Evolutionary conservation across 2,329 filamentous ascomycete genomes (phyloP).

Genomic region (Arthrobotrys entomopaga): DNA sequence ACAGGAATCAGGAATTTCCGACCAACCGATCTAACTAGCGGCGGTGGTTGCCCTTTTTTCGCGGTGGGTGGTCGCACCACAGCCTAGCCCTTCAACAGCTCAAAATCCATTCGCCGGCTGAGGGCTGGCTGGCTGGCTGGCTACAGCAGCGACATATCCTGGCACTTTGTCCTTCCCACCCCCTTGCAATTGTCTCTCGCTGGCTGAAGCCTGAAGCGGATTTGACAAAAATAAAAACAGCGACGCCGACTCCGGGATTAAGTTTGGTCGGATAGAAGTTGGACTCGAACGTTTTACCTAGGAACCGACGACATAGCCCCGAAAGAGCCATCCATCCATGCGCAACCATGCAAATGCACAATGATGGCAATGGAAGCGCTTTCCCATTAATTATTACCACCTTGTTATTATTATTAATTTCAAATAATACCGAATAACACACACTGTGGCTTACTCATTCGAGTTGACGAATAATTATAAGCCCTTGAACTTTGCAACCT

Average conservation of each 20-base stretch:
- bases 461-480: constrained; percentile 26
- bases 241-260: constrained; percentile 10
- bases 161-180: neutral
- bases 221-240: neutral
- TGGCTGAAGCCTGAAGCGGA: too few relatives aligned
- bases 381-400: constrained; percentile 22
- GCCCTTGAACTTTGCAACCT: neutral
- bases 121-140: too few relatives aligned
- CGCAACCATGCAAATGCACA: too few relatives aligned
- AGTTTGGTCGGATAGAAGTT: neutral
- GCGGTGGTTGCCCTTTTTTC: too few relatives aligned
- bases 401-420: constrained; percentile 21
- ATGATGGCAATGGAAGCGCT: constrained; percentile 35
- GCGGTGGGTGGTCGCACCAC: neutral
- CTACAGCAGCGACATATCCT: too few relatives aligned
- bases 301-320: constrained; percentile 39
- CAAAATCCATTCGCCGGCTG: neutral
- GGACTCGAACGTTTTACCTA: too few relatives aligned
- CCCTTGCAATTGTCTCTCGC: too few relatives aligned
- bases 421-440: constrained; percentile 33
- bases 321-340: constrained; percentile 16
- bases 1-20: constrained; percentile 31
- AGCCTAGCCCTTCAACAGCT: neutral
- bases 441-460: constrained; percentile 38
- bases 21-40: neutral